Percentiles rank a stretch among this genome's conserved stretches.
Evolutionary conservation across 2,329 filamentous ascomycete genomes (phyloP).

Genomic region (Chalaropsis thielavioides): DNA sequence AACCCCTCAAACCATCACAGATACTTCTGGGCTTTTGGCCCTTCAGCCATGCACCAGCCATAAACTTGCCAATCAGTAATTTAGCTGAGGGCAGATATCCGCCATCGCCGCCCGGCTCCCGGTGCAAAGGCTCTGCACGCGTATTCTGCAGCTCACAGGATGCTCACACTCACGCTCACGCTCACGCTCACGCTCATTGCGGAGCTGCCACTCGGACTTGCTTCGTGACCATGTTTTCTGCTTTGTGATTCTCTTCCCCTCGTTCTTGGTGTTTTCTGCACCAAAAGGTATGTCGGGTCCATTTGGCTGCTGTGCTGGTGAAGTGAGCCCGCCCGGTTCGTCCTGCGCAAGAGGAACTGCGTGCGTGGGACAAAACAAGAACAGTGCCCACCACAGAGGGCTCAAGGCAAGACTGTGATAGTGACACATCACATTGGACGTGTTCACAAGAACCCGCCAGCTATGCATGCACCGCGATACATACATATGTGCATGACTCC

Average conservation of each 20-base stretch:
- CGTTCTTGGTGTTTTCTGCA: neutral
- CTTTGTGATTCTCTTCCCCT: neutral
- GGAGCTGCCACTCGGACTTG: neutral
- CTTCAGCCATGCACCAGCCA: neutral
- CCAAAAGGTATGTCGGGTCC: neutral
- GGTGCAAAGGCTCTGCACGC: neutral
- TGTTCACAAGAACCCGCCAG: neutral
- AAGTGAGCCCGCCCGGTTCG: neutral
- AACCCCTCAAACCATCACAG: neutral
- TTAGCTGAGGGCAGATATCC: neutral
- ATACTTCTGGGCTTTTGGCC: conserved; percentile 5
- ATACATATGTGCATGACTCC: neutral
- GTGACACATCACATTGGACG: neutral
- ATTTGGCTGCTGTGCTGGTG: neutral
- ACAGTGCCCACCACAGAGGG: conserved; percentile 2
- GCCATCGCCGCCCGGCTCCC: neutral
- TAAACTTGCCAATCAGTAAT: neutral
- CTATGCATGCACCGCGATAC: neutral
- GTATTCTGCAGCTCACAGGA: neutral
- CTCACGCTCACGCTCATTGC: no score
- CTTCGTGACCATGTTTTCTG: neutral
- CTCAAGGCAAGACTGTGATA: neutral
- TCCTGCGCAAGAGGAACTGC: neutral
- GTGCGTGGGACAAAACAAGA: conserved; percentile 1
- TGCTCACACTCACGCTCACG: neutral